Base-by-base conservation (phyloP, 2,329 filamentous ascomycete species). In the Xylariaceae sp. region DNA sequence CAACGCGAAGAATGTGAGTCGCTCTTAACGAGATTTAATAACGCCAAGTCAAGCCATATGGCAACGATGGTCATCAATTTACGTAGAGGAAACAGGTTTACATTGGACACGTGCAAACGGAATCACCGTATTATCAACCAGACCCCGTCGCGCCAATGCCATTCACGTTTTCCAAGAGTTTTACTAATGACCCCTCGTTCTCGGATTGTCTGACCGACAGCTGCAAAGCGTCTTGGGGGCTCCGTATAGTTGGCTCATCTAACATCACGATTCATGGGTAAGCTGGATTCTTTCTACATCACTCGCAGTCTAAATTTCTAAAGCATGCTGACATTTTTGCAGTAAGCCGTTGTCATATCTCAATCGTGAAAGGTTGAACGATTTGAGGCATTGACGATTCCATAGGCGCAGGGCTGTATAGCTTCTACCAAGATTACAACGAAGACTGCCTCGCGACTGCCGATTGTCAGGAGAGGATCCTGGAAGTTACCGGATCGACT, bases 81-180 rank as follows among this genome's bases (percentile, higher is more conserved):
- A 35, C 17, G 19, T n/a, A 37, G 60, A 86, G 85, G 62, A 77
- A 85, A 56, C 67, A 86, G 7, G 35, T 57, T 8, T 85, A 79
- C 63, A 79, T 84, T 71, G 77, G 73, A 16, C 65, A 80, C 27
- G 80, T 86, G 45, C 84, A 87, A 58, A 79, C 79, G 0, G 83
- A 87, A 60, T 85, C 82, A 2, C 79, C 82, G 22, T 79, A 75
- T 67, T 82, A 76, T 67, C 79, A 84, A 62, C 68, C 76, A 52
- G 81, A 82, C 60, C 80, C 82, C 19, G 69, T 76, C 58, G 69
- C 80, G 3, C 64, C 75, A 16, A 66, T 69, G 2, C 76, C 73
- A 29, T 81, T 77, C 61, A 66, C 11, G 16, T 11, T n/a, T 5
- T 20, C 37, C 16, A 22, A 5, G 65, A 2, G 40, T 64, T 76